These are phyloP conservation scores for Trypanosomatidae sp. DNA, from an alignment of 208 protist genomes.

Conservation along the genomic window DNA sequence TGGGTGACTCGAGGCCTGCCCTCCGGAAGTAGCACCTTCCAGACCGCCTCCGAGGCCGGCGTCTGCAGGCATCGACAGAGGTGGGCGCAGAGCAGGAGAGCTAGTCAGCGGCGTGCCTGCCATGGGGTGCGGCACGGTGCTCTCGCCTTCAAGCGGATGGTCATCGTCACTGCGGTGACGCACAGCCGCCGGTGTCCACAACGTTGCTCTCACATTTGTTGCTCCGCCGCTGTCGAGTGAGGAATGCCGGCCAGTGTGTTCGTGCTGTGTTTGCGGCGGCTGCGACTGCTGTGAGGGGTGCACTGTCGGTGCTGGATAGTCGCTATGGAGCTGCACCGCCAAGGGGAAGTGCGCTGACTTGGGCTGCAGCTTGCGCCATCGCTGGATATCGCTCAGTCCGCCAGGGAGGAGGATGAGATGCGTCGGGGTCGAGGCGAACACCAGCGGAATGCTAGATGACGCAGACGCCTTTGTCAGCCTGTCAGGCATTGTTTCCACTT, in stretches of 20 bases:
- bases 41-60: background rate
- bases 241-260: background rate
- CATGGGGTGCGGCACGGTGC: background rate
- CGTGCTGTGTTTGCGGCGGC: background rate
- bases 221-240: background rate
- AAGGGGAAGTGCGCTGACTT: slow-evolving; percentile 28
- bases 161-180: background rate
- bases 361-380: slow-evolving; percentile 26
- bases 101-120: background rate
- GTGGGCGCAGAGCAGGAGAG: background rate
- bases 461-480: background rate
- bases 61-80: background rate
- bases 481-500: background rate
- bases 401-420: slow-evolving; percentile 26
- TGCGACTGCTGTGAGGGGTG: background rate
- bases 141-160: background rate
- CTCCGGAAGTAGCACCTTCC: background rate
- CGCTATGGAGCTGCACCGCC: slow-evolving; percentile 23
- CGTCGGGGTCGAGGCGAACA: slow-evolving; percentile 26
- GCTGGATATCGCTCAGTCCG: slow-evolving; percentile 18
- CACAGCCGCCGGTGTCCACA: background rate
- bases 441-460: slow-evolving; percentile 8
- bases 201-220: background rate
- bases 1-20: background rate
- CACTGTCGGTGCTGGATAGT: background rate